Conservation (phyloP, 768 basidiomycete species). For the Lyophyllum decastes region DNA sequence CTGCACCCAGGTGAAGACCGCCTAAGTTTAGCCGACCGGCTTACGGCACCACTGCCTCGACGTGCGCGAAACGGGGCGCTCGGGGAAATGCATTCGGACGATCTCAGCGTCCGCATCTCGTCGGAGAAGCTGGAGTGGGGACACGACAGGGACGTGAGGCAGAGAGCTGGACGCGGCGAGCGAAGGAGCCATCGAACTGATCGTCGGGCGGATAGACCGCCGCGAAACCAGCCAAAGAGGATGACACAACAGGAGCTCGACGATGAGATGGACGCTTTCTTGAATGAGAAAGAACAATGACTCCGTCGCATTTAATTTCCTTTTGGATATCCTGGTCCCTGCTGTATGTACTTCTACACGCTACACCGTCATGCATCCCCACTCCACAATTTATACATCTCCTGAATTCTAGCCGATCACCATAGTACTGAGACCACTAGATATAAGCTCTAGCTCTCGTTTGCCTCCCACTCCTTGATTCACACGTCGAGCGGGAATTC, state of each 20-base stretch:
- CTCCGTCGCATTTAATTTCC: background rate
- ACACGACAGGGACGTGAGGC: constrained; percentile 11
- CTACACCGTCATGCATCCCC: background rate
- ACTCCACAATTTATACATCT: background rate
- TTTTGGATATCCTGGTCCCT: background rate
- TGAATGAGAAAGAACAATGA: constrained; percentile 45
- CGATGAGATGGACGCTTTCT: constrained; percentile 80
- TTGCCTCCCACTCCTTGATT: too few species aligned
- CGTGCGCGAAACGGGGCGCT: constrained; percentile 31
- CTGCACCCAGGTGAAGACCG: constrained; percentile 29
- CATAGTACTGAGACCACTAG: too few species aligned
- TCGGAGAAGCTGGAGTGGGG: constrained; percentile 21
- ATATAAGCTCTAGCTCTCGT: too few species aligned
- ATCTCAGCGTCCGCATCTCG: constrained; percentile 17
- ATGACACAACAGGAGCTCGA: constrained; percentile 80
- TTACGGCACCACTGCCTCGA: constrained; percentile 47
- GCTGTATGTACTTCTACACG: constrained; percentile 10
- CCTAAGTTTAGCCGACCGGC: constrained; percentile 41
- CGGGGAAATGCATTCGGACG: constrained; percentile 23
- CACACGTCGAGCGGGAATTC: too few species aligned
- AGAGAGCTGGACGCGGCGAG: constrained; percentile 14
- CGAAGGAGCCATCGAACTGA: constrained; percentile 21
- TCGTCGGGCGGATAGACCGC: constrained; percentile 31
- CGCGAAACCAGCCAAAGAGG: constrained; percentile 42
- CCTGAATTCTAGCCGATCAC: background rate